Evolutionary conservation across 2,329 filamentous ascomycete genomes (phyloP), one percentile per base, ranked within the genome.

Genomic region (Teratosphaeria pseudoeucalypti): DNA sequence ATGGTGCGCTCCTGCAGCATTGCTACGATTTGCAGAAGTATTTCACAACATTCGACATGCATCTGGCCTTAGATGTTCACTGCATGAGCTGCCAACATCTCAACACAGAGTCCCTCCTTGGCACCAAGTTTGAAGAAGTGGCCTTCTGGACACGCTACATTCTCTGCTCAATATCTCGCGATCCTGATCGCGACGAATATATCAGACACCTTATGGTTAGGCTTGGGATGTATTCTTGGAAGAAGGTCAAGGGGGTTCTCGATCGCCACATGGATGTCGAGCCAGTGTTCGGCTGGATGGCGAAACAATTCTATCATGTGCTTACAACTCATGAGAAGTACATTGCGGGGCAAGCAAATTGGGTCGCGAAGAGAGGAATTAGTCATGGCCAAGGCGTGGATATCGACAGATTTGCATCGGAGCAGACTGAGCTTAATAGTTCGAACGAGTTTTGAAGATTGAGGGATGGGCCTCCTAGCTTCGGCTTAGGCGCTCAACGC

Each of bases 141-240:
- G 66, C 61, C 3, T 56, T 67, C 2, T 67, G 66, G 66, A 54
- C 66, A 1, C 55, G 64, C 16, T 62, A 64, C 53, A 63, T 57
- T 14, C 37, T 67, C 3, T 61, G 61, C 43, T 60, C 64, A 11
- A 63, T 63, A 1, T 70, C 70, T n/a, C 47, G 62, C 39, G 62
- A 62, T 57, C 58, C 63, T 2, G 47, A 29, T 14, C 63, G 60
- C 1, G 62, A 65, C 27, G 55, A 23, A 0, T 56, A 56, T 39
- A 56, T 63, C 11, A 54, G 27, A 34, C 9, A 34, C 11, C 49
- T 60, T 37, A 39, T 65, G 27, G n/a, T 56, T 11, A 27, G 16
- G 19, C 47, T 61, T 9, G n/a, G 43, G 2, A 11, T 64, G 3
- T 54, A 16, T 12, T 58, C 27, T 3, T 64, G 61, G 59, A 56